Base-by-base conservation (phyloP, 2,329 filamentous ascomycete genomes). In the Colletotrichum lini region DNA sequence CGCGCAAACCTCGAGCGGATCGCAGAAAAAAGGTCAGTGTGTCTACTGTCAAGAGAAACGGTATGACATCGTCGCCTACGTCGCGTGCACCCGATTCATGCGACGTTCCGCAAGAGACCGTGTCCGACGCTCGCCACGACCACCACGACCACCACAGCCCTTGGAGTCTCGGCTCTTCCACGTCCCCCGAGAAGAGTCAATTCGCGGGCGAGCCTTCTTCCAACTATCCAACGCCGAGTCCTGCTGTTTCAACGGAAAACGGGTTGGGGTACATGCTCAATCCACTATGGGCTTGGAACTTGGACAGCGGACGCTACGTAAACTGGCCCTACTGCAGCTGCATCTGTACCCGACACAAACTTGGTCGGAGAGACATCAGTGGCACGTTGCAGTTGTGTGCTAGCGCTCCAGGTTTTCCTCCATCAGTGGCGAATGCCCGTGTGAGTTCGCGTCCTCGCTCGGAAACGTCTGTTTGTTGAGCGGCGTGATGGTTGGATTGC, bases 271-370 rank as follows among this genome's bases (percentile, higher is more conserved):
- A 40, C 16, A 18, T 13, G 9, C 23, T 30, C 18, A 2, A 65
- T 65, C 44, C 6, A 2, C 30, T 58, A 8, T 65, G 8, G 30
- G 52, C 53, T 9, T 65, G 4, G 53, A 52, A 44, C 44, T 13
- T 58, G 4, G 30, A 65, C 6, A 58, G 44, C 4, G 30, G 21
- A 26, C 15, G 30, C 62, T 65, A 58, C 5, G 0, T 58, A 3
- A 15, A 65, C 62, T 65, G 8, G 44, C 62, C 53, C n/a, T 65
- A 58, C n/a, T 65, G 13, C 12, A 65, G 44, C 44, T 65, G 12
- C 44, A 9, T 42, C 26, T 58, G 13, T 49, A 26, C 8, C 52
- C 0, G 7, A 38, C 15, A 57, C 18, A 4, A 30, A 3, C 10
- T 57, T 57, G 5, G 6, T 49, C 58, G 4, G 44, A 30, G 13